Percentiles rank a stretch among this genome's conserved stretches.
These are phyloP conservation scores for Clarireedia hainanense DNA, from an alignment of 2,329 filamentous ascomycete species.

Conservation along the genomic window DNA sequence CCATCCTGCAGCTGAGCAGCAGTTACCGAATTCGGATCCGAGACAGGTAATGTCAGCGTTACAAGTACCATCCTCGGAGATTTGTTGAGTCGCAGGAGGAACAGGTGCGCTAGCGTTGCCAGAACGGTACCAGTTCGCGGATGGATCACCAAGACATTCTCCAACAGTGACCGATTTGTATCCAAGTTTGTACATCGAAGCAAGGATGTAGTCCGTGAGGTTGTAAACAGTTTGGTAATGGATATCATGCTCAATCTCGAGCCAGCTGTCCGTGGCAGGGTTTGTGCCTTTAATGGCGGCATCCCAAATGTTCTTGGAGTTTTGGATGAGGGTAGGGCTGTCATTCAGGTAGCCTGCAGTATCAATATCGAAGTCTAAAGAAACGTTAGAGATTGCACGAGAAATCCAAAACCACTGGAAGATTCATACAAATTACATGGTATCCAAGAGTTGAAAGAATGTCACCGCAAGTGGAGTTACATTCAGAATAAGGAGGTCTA, in stretches of 20 bases:
- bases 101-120: constrained; percentile 7
- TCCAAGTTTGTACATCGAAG: constrained; percentile 31
- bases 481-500: constrained; percentile 38
- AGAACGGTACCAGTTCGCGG: constrained; percentile 36
- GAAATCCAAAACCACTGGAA: background rate
- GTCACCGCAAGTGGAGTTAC: constrained; percentile 31
- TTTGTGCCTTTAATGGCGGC: constrained; percentile 15
- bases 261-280: constrained; percentile 28
- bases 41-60: constrained; percentile 10
- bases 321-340: constrained; percentile 35
- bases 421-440: constrained; percentile 34
- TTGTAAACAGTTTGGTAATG: constrained; percentile 31
- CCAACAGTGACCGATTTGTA: constrained; percentile 37
- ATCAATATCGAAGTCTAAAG: constrained; percentile 34
- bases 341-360: constrained; percentile 43
- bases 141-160: constrained; percentile 38
- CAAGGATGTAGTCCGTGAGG: constrained; percentile 31
- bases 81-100: background rate
- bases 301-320: constrained; percentile 37
- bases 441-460: constrained; percentile 37
- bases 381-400: background rate
- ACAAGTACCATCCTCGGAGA: constrained; percentile 16
- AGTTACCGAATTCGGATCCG: constrained; percentile 13
- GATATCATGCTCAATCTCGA: constrained; percentile 42
- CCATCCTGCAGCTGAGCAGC: constrained; percentile 18